Conservation (phyloP, 495 filamentous ascomycete genomes). For the Tuber borchii region DNA sequence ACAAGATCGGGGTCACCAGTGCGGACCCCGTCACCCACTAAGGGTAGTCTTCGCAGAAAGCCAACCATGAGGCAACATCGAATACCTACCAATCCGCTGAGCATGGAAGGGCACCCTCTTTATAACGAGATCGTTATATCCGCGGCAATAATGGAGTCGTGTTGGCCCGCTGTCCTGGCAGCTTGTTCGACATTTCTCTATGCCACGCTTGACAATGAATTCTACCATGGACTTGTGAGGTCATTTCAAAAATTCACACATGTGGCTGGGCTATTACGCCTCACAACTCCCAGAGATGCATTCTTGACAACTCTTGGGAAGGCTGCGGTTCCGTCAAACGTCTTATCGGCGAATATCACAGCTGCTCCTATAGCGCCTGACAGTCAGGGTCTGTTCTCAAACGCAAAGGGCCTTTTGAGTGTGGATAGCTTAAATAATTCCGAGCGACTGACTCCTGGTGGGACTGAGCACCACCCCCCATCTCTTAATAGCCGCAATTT, state of each 20-base stretch:
- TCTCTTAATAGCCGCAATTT: conserved; percentile 82
- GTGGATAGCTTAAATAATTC: conserved; percentile 56
- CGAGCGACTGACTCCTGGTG: conserved; percentile 48
- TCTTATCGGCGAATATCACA: conserved; percentile 55
- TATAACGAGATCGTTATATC: conserved; percentile 64
- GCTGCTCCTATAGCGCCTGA: conserved; percentile 35
- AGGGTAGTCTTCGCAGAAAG: conserved; percentile 46
- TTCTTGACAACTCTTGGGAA: conserved; percentile 92
- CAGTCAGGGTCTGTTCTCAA: conserved; percentile 53
- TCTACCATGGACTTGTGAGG: conserved; percentile 85
- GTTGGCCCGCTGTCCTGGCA: conserved; percentile 92
- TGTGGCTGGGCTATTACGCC: conserved; percentile 78
- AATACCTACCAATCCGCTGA: conserved; percentile 73
- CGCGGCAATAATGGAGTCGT: conserved; percentile 75
- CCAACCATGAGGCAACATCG: conserved; percentile 53
- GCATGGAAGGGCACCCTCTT: conserved; percentile 62
- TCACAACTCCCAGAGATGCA: conserved; percentile 82
- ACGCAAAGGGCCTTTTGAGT: conserved; percentile 57
- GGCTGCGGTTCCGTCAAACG: conserved; percentile 74
- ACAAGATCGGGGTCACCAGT: conserved; percentile 46
- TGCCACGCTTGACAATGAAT: conserved; percentile 85
- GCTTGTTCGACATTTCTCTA: conserved; percentile 91
- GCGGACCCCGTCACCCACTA: conserved; percentile 38
- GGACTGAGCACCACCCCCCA: conserved; percentile 50
- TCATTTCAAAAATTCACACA: conserved; percentile 94